Conservation (phyloP, 73 alveolate species). For the Blepharisma japonicum region DNA sequence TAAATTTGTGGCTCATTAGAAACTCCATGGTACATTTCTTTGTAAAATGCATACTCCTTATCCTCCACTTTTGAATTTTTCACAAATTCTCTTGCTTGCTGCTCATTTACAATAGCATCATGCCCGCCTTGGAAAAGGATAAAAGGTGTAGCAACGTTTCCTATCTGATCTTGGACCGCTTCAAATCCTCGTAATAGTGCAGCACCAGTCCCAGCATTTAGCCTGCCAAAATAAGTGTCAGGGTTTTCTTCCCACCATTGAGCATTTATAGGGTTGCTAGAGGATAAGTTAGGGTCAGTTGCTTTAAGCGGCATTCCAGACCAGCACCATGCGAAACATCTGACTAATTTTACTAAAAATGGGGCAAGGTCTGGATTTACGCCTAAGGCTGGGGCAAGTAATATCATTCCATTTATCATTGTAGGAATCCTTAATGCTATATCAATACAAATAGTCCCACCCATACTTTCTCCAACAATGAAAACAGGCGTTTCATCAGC, state of each 20-base stretch:
- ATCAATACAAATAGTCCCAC: neutral
- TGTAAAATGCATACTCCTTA: neutral
- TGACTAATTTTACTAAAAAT: neutral
- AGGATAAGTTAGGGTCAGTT: neutral
- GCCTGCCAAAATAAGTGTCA: neutral
- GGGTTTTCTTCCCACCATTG: neutral
- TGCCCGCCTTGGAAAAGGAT: neutral
- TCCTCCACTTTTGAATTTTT: neutral
- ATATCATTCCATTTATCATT: neutral
- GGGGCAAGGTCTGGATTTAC: constrained; percentile 7
- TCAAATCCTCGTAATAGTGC: neutral
- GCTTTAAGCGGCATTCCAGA: neutral
- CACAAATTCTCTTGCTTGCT: neutral
- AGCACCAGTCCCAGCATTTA: constrained; percentile 1
- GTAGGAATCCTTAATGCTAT: neutral
- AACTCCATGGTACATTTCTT: neutral
- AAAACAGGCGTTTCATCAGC: neutral
- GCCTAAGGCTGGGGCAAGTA: constrained; percentile 1
- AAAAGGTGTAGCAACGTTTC: neutral
- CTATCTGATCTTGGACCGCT: neutral
- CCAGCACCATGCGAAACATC: neutral
- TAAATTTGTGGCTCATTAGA: neutral
- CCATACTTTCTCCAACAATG: constrained; percentile 6
- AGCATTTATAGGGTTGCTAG: neutral
- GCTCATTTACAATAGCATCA: neutral